phyloP scores from a whole-genome alignment of 306 rosid genomes.

The Pyrus pyrifolia region DNA sequence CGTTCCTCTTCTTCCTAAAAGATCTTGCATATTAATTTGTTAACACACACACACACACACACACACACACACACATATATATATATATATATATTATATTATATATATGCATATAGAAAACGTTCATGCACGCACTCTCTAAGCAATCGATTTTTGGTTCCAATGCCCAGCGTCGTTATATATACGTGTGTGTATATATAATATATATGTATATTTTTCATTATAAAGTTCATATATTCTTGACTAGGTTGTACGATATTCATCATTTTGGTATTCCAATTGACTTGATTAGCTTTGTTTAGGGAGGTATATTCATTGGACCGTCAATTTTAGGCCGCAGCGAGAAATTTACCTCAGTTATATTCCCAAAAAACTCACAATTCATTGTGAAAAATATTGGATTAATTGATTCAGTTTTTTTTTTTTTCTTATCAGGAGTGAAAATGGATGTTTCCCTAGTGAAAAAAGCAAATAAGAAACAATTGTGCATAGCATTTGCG shows the following conservation, averaged over 20 bases:
- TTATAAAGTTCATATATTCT: background rate
- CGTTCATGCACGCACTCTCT: background rate
- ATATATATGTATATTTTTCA: too few relatives aligned
- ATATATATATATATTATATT: background rate
- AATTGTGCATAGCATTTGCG: constrained; percentile 21
- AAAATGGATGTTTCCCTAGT: constrained; percentile 41
- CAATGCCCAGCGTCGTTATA: too few relatives aligned
- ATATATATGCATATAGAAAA: background rate
- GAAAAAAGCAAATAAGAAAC: constrained; percentile 39
- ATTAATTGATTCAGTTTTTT: constrained; percentile 50
- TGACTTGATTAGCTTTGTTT: background rate
- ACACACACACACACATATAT: too few relatives aligned
- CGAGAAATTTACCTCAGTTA: constrained; percentile 13
- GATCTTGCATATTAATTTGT: background rate
- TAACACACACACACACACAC: too few relatives aligned
- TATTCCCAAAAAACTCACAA: constrained; percentile 10
- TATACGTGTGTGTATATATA: too few relatives aligned
- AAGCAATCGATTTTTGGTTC: background rate
- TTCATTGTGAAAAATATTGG: constrained; percentile 48
- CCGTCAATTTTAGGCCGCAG: constrained; percentile 54
- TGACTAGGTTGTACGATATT: background rate
- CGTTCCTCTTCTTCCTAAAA: constrained; percentile 7
- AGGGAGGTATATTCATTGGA: constrained; percentile 79
- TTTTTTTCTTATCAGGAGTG: constrained; percentile 44
- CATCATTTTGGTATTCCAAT: background rate